Conservation (phyloP, 768 basidiomycete genomes). For the Clitopilus hobsonii region DNA sequence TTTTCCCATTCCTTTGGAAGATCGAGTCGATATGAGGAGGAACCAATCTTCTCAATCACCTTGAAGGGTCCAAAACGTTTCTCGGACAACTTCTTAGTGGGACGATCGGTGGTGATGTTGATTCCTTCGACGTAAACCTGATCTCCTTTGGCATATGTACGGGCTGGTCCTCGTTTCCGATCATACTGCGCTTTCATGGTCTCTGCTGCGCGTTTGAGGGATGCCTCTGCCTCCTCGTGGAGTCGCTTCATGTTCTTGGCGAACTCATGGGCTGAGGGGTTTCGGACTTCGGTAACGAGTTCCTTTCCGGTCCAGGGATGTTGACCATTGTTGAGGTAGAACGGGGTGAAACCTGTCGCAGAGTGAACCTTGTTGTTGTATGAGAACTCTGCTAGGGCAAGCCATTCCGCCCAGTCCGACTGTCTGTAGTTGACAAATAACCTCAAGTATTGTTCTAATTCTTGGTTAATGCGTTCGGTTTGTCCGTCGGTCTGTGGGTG, state of each 20-base stretch:
- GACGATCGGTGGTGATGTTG: conserved; percentile 10
- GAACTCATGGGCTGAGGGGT: conserved; percentile 10
- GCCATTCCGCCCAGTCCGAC: conserved; percentile 21
- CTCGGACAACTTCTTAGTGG: conserved; percentile 13
- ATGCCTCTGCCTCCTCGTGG: conserved; percentile 2
- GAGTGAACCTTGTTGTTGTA: conserved; percentile 21
- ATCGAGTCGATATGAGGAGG: conserved; percentile 11
- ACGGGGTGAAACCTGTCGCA: conserved; percentile 19
- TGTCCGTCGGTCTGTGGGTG: conserved; percentile 23
- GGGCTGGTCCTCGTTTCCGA: not conserved
- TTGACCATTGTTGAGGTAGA: conserved; percentile 21
- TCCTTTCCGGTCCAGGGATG: conserved; percentile 13
- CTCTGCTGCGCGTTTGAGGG: conserved; percentile 11
- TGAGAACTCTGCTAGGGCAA: conserved; percentile 23
- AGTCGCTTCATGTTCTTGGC: conserved; percentile 14
- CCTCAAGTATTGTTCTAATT: conserved; percentile 19
- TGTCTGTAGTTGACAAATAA: conserved; percentile 19
- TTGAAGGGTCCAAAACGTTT: conserved; percentile 14
- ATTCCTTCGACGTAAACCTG: conserved; percentile 11
- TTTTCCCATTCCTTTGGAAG: not conserved
- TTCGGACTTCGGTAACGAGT: conserved; percentile 8
- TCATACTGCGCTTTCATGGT: conserved; percentile 12
- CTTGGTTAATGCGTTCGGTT: conserved; percentile 21
- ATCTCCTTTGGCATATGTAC: conserved; percentile 10
- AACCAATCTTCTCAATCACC: conserved; percentile 10